phyloP scores from a whole-genome alignment of 139 green algal species.

The Tetradesmus obliquus region DNA sequence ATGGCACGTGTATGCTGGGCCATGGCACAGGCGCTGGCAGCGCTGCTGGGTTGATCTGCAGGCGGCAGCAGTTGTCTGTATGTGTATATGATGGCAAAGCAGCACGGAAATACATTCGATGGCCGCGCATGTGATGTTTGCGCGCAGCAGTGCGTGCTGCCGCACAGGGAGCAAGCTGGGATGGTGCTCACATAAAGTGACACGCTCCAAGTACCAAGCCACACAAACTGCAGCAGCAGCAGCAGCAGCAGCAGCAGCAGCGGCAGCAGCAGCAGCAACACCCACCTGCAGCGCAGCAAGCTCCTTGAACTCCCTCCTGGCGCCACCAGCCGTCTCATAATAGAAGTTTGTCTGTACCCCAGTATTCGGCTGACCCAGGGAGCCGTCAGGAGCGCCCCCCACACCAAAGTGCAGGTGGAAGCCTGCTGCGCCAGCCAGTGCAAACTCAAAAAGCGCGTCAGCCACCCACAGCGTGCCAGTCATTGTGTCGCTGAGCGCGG shows the following conservation, averaged over 20 bases:
- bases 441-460: constrained; percentile 46
- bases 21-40: not conserved
- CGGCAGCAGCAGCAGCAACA: not conserved
- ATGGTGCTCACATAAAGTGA: not conserved
- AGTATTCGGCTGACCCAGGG: constrained; percentile 35
- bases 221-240: not conserved
- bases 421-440: not conserved
- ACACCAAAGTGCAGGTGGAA: constrained; percentile 48
- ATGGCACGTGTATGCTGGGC: constrained; percentile 41
- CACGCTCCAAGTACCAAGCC: not conserved
- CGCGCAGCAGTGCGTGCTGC: too few species aligned
- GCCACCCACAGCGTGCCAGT: constrained; percentile 34
- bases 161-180: too few species aligned
- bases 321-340: not conserved
- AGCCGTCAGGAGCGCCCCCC: constrained; percentile 7
- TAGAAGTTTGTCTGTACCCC: constrained; percentile 52
- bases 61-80: not conserved
- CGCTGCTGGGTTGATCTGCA: not conserved
- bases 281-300: not conserved
- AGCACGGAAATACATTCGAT: too few species aligned
- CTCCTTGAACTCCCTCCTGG: not conserved
- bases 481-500: constrained; percentile 32
- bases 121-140: too few species aligned
- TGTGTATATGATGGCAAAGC: too few species aligned
- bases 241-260: too few species aligned